These are phyloP conservation scores for Forsythia suspensa DNA, from an alignment of 257 asterid species.

Conservation along the genomic window DNA sequence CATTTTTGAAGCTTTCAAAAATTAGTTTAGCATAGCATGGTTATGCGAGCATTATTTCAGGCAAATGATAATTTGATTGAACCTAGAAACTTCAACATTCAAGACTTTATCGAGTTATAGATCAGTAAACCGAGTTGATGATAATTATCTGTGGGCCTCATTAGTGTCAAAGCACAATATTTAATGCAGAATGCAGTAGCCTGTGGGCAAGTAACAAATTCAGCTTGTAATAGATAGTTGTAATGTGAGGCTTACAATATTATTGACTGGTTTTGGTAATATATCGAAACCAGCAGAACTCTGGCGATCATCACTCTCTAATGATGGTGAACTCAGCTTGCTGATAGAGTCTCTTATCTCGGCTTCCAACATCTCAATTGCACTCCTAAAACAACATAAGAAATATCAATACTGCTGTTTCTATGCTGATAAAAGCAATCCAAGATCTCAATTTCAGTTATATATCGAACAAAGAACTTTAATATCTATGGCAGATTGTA, in stretches of 20 bases:
- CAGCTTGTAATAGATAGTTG: neutral
- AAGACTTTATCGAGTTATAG: neutral
- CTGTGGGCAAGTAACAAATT: neutral
- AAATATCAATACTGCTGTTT: slow-evolving; percentile 7
- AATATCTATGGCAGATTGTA: neutral
- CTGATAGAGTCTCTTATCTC: slow-evolving; percentile 53
- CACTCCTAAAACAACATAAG: slow-evolving; percentile 57
- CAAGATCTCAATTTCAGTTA: neutral
- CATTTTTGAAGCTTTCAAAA: too few relatives aligned
- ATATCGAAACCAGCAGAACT: slow-evolving; percentile 34
- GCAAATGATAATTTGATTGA: neutral
- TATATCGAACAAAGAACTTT: slow-evolving; percentile 10
- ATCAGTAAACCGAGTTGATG: neutral
- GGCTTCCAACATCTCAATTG: slow-evolving; percentile 79
- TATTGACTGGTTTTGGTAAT: slow-evolving; percentile 34
- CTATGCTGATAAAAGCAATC: slow-evolving; percentile 19
- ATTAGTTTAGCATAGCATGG: too few relatives aligned
- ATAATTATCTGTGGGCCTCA: neutral
- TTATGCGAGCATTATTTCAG: too few relatives aligned
- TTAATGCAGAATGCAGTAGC: neutral
- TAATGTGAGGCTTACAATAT: slow-evolving; percentile 45
- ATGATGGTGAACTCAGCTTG: slow-evolving; percentile 28
- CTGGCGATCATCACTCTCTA: slow-evolving; percentile 41
- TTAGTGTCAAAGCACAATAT: neutral
- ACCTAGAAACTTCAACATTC: neutral